Conservation (phyloP, 106 monocot species). For the Triglochin maritima region DNA sequence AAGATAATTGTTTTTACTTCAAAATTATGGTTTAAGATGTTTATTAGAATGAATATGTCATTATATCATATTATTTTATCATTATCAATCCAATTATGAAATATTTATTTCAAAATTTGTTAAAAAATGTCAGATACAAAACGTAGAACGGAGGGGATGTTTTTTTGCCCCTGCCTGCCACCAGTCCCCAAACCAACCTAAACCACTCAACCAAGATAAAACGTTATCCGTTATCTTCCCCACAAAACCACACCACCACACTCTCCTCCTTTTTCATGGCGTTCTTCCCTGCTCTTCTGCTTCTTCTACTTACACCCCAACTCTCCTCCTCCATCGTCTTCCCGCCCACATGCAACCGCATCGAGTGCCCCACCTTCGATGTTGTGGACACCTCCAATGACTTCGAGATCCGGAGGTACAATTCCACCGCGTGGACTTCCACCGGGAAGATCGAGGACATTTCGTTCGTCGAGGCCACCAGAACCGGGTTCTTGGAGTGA, state of each 20-base stretch:
- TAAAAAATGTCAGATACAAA: too few relatives aligned
- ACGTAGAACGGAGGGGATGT: too few relatives aligned
- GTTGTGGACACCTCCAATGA: slow-evolving; percentile 50
- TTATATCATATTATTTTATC: too few relatives aligned
- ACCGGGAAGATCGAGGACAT: slow-evolving; percentile 50
- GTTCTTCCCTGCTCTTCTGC: background rate
- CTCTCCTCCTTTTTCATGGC: background rate
- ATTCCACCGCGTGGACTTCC: slow-evolving; percentile 47
- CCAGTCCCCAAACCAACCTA: too few relatives aligned
- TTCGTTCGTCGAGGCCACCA: slow-evolving; percentile 63
- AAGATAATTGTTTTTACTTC: too few relatives aligned
- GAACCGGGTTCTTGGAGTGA: slow-evolving; percentile 57
- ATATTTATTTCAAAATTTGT: too few relatives aligned
- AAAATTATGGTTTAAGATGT: too few relatives aligned
- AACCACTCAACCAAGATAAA: too few relatives aligned
- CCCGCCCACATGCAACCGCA: slow-evolving; percentile 57
- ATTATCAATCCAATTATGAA: too few relatives aligned
- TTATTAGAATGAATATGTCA: too few relatives aligned
- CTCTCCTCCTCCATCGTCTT: slow-evolving; percentile 5
- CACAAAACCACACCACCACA: background rate
- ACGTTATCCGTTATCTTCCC: too few relatives aligned
- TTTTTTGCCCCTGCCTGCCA: too few relatives aligned
- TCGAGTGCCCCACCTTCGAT: slow-evolving; percentile 71
- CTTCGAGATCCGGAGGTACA: slow-evolving; percentile 78
- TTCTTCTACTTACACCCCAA: background rate